A percentile compares a stretch with the other conserved stretches of the same genome.
phyloP scores from a whole-genome alignment of 2,329 filamentous ascomycete genomes.

The Fusarium tanahbumbuense region DNA sequence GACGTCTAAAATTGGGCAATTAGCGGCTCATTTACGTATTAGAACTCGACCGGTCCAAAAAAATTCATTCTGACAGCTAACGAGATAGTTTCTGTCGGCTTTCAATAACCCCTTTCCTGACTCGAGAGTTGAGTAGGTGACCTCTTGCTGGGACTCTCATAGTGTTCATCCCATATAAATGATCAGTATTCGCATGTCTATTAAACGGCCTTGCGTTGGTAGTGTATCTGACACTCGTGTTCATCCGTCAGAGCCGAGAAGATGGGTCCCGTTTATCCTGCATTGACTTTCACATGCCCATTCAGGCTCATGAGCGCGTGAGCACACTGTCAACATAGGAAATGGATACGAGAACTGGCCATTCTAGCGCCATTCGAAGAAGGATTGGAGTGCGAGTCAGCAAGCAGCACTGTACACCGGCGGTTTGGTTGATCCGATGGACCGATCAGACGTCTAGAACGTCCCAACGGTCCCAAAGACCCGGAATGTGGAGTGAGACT shows the following conservation, averaged over 20 bases:
- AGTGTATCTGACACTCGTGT: slow-evolving; percentile 6
- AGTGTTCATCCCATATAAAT: background rate
- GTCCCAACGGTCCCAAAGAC: slow-evolving; percentile 2
- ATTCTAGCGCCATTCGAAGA: slow-evolving; percentile 6
- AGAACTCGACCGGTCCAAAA: slow-evolving; percentile 4
- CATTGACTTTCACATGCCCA: slow-evolving; percentile 34
- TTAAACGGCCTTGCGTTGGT: slow-evolving; percentile 4
- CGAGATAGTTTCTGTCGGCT: slow-evolving; percentile 4
- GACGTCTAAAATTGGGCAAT: slow-evolving; percentile 39
- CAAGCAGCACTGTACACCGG: slow-evolving; percentile 13
- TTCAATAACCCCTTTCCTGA: slow-evolving; percentile 26
- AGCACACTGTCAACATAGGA: slow-evolving; percentile 23
- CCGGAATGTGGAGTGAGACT: slow-evolving; percentile 35
- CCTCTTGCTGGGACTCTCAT: background rate
- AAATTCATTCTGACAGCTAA: slow-evolving; percentile 29
- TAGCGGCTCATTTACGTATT: slow-evolving; percentile 30
- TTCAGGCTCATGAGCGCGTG: slow-evolving; percentile 34
- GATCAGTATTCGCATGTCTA: background rate
- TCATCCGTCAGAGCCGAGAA: slow-evolving; percentile 38
- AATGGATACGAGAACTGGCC: slow-evolving; percentile 33
- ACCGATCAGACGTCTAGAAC: slow-evolving; percentile 3
- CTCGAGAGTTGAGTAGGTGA: background rate
- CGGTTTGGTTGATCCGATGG: slow-evolving; percentile 29
- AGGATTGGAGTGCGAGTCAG: background rate
- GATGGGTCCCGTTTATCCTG: slow-evolving; percentile 14